Percentiles rank a stretch among this genome's conserved stretches.
These are phyloP conservation scores for Piper longum DNA, from an alignment of 164 flowering plant species.

Conservation along the genomic window DNA sequence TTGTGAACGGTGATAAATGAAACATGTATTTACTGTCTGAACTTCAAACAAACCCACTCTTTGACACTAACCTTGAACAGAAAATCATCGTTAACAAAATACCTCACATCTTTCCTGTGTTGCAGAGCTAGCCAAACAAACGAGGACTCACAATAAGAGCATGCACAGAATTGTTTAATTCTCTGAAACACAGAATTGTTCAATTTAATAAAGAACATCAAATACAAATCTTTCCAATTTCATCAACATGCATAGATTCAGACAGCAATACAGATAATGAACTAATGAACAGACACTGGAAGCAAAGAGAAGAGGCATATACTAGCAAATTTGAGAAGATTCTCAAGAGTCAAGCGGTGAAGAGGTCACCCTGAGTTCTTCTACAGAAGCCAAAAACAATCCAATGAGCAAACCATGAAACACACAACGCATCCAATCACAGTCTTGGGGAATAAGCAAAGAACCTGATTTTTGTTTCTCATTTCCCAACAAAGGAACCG, in stretches of 20 bases:
- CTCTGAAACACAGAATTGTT: background rate
- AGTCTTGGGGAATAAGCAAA: background rate
- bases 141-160: background rate
- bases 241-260: background rate
- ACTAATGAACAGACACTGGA: background rate
- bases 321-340: background rate
- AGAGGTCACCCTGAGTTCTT: background rate
- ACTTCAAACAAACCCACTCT: too few species aligned
- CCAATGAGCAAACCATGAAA: background rate
- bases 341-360: background rate
- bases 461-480: background rate
- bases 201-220: background rate
- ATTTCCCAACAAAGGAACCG: background rate
- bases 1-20: too few species aligned
- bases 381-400: too few species aligned
- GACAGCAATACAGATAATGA: background rate
- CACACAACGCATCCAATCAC: background rate
- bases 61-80: background rate
- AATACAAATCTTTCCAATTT: too few species aligned
- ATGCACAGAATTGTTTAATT: background rate
- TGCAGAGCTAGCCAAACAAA: background rate
- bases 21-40: too few species aligned
- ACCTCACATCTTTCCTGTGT: background rate
- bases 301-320: background rate
- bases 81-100: background rate